Evolutionary conservation across 2,329 filamentous ascomycete species (phyloP).

Genomic region (Claviceps pusilla): DNA sequence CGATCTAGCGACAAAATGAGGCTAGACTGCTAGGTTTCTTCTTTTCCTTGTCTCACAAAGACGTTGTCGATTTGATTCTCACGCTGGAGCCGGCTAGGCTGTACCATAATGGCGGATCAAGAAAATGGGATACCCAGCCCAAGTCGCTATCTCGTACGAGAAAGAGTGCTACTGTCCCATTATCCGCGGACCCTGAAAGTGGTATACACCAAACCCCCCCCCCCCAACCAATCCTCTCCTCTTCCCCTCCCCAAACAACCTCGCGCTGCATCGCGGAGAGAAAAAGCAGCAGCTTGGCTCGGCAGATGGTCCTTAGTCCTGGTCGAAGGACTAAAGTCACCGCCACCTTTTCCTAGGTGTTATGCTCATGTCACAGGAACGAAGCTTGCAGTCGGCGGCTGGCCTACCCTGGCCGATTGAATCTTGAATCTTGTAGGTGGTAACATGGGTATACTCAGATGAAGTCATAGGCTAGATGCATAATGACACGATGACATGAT

Average conservation of each 20-base stretch:
- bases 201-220: too few relatives aligned
- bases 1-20: not conserved
- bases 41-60: not conserved
- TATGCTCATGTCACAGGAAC: not conserved
- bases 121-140: not conserved
- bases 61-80: not conserved
- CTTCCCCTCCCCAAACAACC: not conserved
- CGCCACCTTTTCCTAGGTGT: not conserved
- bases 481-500: not conserved
- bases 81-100: not conserved
- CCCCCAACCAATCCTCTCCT: too few relatives aligned
- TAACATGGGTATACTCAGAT: not conserved
- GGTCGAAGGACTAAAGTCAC: not conserved
- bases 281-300: not conserved
- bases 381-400: not conserved
- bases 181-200: constrained; percentile 1
- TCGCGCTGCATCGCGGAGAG: not conserved
- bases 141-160: not conserved
- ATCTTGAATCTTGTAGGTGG: not conserved
- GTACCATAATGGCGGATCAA: not conserved
- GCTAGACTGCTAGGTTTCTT: not conserved
- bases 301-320: not conserved
- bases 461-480: not conserved
- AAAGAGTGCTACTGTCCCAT: not conserved
- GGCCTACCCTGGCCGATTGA: not conserved